A percentile compares a stretch with the other conserved stretches of the same genome.
These are phyloP conservation scores for Epichloe glyceriae DNA, from an alignment of 2,329 filamentous ascomycete species.

Conservation along the genomic window DNA sequence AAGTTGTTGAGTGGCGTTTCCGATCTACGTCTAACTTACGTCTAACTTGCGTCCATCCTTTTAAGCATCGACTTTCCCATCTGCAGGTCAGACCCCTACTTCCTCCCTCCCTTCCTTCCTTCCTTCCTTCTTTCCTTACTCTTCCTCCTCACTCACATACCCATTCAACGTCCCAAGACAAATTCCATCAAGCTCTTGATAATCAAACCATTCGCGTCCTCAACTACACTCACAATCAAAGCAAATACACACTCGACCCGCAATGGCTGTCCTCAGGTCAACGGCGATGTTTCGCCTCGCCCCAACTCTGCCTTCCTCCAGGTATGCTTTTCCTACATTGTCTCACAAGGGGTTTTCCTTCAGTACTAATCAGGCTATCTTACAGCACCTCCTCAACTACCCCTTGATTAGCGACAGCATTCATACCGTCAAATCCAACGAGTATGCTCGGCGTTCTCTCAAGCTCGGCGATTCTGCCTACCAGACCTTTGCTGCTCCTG, in stretches of 20 bases:
- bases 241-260: neutral
- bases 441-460: constrained; percentile 72
- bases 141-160: neutral
- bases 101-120: neutral
- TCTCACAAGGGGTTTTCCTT: too few relatives aligned
- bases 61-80: constrained; percentile 5
- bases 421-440: constrained; percentile 65
- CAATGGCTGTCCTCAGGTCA: constrained; percentile 32
- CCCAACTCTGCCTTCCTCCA: constrained; percentile 36
- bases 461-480: constrained; percentile 64
- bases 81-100: neutral
- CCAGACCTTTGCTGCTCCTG: constrained; percentile 60
- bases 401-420: constrained; percentile 72
- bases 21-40: neutral
- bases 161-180: neutral
- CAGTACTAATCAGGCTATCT: neutral
- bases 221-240: neutral
- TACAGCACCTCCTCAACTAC: constrained; percentile 71
- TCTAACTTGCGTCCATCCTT: constrained; percentile 1
- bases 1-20: constrained; percentile 3
- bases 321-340: constrained; percentile 20
- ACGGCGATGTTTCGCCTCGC: constrained; percentile 34
- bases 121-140: neutral
- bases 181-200: neutral
- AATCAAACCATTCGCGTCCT: neutral